Base-by-base conservation (phyloP, 257 asterid genomes). In the Mentha longifolia region DNA sequence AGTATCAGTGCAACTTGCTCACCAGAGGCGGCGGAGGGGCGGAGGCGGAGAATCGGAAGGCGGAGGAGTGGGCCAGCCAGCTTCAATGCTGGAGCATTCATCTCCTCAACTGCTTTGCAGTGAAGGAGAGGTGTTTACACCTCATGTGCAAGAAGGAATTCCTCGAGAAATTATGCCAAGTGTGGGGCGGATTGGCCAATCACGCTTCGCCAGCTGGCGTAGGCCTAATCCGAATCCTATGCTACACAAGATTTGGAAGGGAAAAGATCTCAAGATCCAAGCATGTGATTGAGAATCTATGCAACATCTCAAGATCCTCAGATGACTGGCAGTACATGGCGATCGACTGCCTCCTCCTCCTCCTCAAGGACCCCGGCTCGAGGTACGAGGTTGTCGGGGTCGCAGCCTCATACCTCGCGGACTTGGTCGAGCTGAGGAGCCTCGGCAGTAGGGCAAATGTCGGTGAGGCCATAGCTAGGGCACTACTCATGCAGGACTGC, bases 1-100 rank as follows among this genome's bases (percentile, higher is more conserved):
- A 73, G 59, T 92, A 92, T 61, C 95, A 90, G 2, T 45, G 72
- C 3, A 79, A 85, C 65, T 73, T 90, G 76, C 83, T 92, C 16
- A 84, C 96, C 0, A 78, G 96, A 78, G 98, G 98, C 15, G 78
- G 72, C 37, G 90, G 85, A 42, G 92, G 90, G 35, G 35, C 70
- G 7, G 97, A 92, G 69, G 62, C 49, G 77, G 96, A 90, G 78
- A 81, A 85, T 15, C 75, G 76, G 28, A 92, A 92, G 74, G 97
- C 96, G 2, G 97, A 88, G 80, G 98, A 90, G 60, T 92, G 98
- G 98, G 91, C 90, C 20, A 84, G 89, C 68, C 98, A 92, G 73
- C 77, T 90, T 13, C 97, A 92, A 30, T 81, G 95, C 61, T 92
- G 98, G 98, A 84, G 92, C 74, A 69, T 92, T 39, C 88, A 92